Evolutionary conservation across 148 eudicot genomes (phyloP).

Genomic region (Tetragonia tetragonoides): DNA sequence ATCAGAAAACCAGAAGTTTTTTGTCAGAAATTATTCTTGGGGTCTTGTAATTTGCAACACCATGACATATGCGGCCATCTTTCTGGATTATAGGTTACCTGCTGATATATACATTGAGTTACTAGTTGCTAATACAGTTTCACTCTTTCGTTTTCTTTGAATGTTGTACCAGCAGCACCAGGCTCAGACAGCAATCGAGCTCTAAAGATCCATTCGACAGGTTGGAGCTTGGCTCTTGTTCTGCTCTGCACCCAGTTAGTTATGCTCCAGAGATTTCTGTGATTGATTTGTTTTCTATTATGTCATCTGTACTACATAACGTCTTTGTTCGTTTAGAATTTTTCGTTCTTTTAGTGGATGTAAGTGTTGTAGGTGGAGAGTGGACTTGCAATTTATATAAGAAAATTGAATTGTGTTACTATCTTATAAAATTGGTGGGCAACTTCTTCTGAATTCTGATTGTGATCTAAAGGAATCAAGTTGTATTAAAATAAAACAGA

Average conservation of each 20-base stretch:
- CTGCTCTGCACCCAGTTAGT: slow-evolving; percentile 35
- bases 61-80: too few relatives aligned
- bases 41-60: too few relatives aligned
- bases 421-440: too few relatives aligned
- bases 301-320: background rate
- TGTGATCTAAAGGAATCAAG: too few relatives aligned
- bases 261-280: slow-evolving; percentile 31
- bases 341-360: background rate
- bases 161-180: background rate
- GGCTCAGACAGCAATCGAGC: slow-evolving; percentile 26
- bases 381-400: slow-evolving; percentile 1
- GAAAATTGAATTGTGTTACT: too few relatives aligned
- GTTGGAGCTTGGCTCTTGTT: slow-evolving; percentile 37
- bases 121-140: background rate
- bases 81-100: too few relatives aligned
- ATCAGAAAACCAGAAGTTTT: too few relatives aligned
- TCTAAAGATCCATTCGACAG: slow-evolving; percentile 24
- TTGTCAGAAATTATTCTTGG: too few relatives aligned
- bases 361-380: slow-evolving; percentile 9
- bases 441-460: too few relatives aligned
- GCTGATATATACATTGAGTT: background rate
- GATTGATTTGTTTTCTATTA: background rate
- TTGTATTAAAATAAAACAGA: too few relatives aligned
- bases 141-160: background rate
- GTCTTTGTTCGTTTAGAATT: background rate